Conservation (phyloP, 208 protist genomes). For the Trypanosoma avium region DNA sequence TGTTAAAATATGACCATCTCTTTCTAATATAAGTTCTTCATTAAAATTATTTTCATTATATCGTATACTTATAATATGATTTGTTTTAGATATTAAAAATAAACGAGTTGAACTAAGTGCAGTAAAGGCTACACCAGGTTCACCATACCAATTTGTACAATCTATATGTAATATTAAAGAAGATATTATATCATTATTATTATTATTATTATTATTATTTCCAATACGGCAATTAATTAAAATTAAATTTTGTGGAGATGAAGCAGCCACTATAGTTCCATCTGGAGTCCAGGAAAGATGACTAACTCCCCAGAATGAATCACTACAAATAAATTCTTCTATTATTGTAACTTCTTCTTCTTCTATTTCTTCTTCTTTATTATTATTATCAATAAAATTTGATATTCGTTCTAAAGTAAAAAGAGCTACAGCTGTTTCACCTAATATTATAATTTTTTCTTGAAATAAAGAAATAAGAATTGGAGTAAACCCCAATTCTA, state of each 20-base stretch:
- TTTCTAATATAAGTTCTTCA: conserved; percentile 23
- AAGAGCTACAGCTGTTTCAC: conserved; percentile 17
- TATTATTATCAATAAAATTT: not conserved
- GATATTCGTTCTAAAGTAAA: conserved; percentile 5
- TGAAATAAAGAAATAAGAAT: conserved; percentile 16
- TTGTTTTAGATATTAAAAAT: conserved; percentile 29
- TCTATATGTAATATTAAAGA: no score
- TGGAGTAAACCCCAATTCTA: conserved; percentile 25
- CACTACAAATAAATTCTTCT: conserved; percentile 23
- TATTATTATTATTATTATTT: not conserved
- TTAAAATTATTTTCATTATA: conserved; percentile 21
- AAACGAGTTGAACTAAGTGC: conserved; percentile 32
- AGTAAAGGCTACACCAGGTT: conserved; percentile 19
- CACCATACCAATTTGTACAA: conserved; percentile 39
- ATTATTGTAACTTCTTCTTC: conserved; percentile 1
- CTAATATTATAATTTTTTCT: conserved; percentile 26
- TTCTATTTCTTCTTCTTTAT: conserved; percentile 8
- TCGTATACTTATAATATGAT: conserved; percentile 43
- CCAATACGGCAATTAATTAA: conserved; percentile 25
- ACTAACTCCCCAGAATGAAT: conserved; percentile 1
- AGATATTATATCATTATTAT: not conserved
- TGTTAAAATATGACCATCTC: conserved; percentile 68
- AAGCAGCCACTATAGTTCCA: conserved; percentile 21
- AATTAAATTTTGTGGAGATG: conserved; percentile 18
- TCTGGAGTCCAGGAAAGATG: conserved; percentile 29